These are phyloP conservation scores for Pulveroboletus sp. DNA, from an alignment of 768 basidiomycete species.

Conservation along the genomic window DNA sequence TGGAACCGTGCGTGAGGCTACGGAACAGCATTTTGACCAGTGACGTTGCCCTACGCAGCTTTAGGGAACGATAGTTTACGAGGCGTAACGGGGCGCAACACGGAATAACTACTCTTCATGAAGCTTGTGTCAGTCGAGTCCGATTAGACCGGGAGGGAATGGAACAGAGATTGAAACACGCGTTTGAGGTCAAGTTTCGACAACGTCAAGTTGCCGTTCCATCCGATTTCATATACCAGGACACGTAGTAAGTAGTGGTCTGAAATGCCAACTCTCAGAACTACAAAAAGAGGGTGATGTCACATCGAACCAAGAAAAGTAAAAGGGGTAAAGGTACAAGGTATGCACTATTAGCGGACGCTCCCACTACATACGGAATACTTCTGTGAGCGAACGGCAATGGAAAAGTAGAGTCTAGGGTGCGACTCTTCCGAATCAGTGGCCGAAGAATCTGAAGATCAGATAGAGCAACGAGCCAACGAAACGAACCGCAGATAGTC, in stretches of 20 bases:
- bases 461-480: slow-evolving; percentile 75
- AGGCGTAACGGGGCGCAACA: too few relatives aligned
- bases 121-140: neutral
- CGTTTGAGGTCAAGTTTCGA: neutral
- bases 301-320: neutral
- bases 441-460: slow-evolving; percentile 66
- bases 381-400: slow-evolving; percentile 5
- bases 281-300: slow-evolving; percentile 3
- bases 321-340: slow-evolving; percentile 13
- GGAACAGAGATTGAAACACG: neutral
- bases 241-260: neutral
- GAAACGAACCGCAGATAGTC: slow-evolving; percentile 78
- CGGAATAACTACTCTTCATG: too few relatives aligned
- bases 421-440: slow-evolving; percentile 32
- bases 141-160: neutral
- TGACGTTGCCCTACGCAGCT: neutral
- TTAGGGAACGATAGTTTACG: neutral
- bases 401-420: neutral
- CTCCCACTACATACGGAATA: slow-evolving; percentile 4
- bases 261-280: neutral
- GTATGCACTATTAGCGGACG: slow-evolving; percentile 7
- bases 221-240: neutral
- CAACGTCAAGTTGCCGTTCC: slow-evolving; percentile 11
- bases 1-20: neutral
- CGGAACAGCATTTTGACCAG: neutral